Evolutionary conservation across 2,329 filamentous ascomycete genomes (phyloP).

Genomic region (Beauveria brongniartii): DNA sequence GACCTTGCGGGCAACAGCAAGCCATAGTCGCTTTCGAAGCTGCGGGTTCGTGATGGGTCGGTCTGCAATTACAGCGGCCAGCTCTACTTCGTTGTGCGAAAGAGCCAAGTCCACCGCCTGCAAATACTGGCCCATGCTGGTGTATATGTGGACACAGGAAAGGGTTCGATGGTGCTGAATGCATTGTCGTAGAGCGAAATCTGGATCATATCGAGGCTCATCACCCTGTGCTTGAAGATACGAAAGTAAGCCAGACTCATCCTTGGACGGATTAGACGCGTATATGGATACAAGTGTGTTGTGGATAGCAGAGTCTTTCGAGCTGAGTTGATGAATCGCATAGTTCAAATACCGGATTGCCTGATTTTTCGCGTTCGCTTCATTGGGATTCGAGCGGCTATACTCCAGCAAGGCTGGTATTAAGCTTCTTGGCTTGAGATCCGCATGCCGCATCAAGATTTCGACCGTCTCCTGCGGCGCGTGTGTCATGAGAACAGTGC

Average conservation of each 20-base stretch:
- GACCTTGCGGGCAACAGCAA: conserved; percentile 89
- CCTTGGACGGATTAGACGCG: conserved; percentile 72
- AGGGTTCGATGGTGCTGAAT: conserved; percentile 91
- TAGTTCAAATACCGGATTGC: conserved; percentile 90
- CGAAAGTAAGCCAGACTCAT: conserved; percentile 76
- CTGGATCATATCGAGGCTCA: conserved; percentile 82
- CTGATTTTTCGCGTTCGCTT: conserved; percentile 68
- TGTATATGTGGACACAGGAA: conserved; percentile 95
- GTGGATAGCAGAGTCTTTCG: conserved; percentile 79
- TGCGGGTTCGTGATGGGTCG: conserved; percentile 69
- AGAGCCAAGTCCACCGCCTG: conserved; percentile 90
- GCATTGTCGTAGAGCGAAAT: conserved; percentile 91
- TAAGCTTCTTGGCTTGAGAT: conserved; percentile 75
- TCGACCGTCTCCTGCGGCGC: conserved; percentile 82
- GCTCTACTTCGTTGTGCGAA: conserved; percentile 80
- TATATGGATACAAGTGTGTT: conserved; percentile 97
- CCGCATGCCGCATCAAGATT: conserved; percentile 84
- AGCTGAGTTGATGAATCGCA: conserved; percentile 78
- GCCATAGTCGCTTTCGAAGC: conserved; percentile 89
- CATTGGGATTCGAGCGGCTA: conserved; percentile 65
- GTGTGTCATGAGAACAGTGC: conserved; percentile 91
- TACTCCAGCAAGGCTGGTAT: conserved; percentile 94
- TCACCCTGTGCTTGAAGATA: conserved; percentile 89
- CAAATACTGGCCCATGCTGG: conserved; percentile 87
- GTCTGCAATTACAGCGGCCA: conserved; percentile 84